phyloP scores from a whole-genome alignment of 805 yeast species.

The Tetrapisispora fleetii region DNA sequence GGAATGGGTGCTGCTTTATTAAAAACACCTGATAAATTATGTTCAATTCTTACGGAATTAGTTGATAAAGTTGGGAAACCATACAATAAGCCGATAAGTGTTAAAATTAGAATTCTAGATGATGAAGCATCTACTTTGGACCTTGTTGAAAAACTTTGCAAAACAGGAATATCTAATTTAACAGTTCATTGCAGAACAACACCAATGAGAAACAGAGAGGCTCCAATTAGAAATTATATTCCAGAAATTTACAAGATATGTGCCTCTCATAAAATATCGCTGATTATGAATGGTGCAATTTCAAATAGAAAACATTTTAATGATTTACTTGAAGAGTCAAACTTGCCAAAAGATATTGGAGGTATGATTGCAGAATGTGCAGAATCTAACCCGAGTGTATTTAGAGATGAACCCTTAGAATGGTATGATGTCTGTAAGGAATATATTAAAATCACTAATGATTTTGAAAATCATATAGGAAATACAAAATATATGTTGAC shows the following conservation, averaged over 20 bases:
- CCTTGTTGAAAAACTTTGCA: slow-evolving; percentile 46
- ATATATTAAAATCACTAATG: slow-evolving; percentile 42
- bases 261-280: slow-evolving; percentile 49
- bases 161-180: slow-evolving; percentile 76
- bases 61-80: slow-evolving; percentile 79
- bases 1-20: slow-evolving; percentile 98
- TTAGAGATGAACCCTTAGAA: slow-evolving; percentile 35
- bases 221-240: slow-evolving; percentile 65
- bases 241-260: slow-evolving; percentile 54
- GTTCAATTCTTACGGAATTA: slow-evolving; percentile 53
- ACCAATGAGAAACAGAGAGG: slow-evolving; percentile 79
- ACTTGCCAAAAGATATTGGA: slow-evolving; percentile 48
- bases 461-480: slow-evolving; percentile 51
- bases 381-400: slow-evolving; percentile 76
- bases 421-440: slow-evolving; percentile 51
- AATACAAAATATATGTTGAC: slow-evolving; percentile 76
- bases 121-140: slow-evolving; percentile 48
- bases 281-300: slow-evolving; percentile 78
- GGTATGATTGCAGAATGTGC: slow-evolving; percentile 93
- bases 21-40: slow-evolving; percentile 68
- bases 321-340: slow-evolving; percentile 41
- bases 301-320: slow-evolving; percentile 43
- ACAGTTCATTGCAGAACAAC: slow-evolving; percentile 90
- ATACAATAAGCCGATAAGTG: slow-evolving; percentile 69
- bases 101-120: slow-evolving; percentile 75